Percentiles rank a stretch among this genome's conserved stretches.
These are phyloP conservation scores for Eucalyptus sp. DNA, from an alignment of 345 rosid genomes.

Conservation along the genomic window DNA sequence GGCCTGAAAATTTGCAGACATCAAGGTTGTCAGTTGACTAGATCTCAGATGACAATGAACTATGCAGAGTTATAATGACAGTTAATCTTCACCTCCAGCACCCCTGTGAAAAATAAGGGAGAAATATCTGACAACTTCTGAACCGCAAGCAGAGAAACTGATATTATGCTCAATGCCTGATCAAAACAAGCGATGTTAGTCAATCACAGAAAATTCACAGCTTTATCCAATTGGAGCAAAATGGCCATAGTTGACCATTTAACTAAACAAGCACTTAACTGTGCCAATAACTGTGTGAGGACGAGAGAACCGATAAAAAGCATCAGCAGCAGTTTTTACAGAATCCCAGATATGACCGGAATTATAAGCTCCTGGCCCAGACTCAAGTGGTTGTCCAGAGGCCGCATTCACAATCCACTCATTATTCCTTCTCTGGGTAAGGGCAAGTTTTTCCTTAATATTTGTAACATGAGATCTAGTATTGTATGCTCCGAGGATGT, in stretches of 20 bases:
- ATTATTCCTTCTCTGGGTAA: constrained; percentile 2
- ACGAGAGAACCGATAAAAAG: constrained; percentile 86
- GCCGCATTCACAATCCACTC: constrained; percentile 41
- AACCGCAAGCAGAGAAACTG: constrained; percentile 88
- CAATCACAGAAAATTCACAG: not conserved
- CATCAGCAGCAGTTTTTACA: constrained; percentile 35
- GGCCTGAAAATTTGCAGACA: constrained; percentile 43
- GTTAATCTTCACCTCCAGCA: constrained; percentile 50
- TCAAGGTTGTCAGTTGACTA: not conserved
- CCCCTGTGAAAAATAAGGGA: constrained; percentile 53
- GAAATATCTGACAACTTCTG: constrained; percentile 74
- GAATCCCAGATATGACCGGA: constrained; percentile 20
- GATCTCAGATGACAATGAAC: not conserved
- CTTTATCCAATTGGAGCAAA: not conserved
- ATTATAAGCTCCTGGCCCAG: constrained; percentile 34
- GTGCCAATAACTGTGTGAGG: constrained; percentile 96
- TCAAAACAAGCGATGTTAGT: not conserved
- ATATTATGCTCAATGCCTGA: constrained; percentile 80
- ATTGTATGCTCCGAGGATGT: not conserved
- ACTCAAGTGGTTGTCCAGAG: constrained; percentile 42
- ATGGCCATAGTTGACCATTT: not conserved
- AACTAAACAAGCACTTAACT: constrained; percentile 43
- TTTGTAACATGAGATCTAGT: constrained; percentile 9
- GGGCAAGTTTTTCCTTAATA: not conserved
- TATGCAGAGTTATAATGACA: not conserved